Conservation (phyloP, 2,329 filamentous ascomycete genomes). For the Colletotrichum shisoi region DNA sequence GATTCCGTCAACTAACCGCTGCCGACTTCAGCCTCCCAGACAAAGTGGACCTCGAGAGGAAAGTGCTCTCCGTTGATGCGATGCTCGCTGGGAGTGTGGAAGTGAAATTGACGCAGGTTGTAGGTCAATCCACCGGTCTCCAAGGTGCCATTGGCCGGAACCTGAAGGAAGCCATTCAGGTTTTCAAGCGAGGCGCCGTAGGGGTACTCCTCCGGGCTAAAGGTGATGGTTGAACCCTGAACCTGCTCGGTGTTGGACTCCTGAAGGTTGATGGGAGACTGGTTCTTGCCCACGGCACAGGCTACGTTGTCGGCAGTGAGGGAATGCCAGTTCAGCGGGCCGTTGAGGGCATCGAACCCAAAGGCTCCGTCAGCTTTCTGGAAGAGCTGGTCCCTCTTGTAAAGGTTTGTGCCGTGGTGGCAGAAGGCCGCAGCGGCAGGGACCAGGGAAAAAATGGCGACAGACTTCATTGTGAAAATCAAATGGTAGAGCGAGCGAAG, state of each 20-base stretch:
- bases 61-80: slow-evolving; percentile 55
- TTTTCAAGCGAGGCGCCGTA: slow-evolving; percentile 58
- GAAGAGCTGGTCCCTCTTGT: slow-evolving; percentile 41
- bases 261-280: slow-evolving; percentile 65
- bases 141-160: slow-evolving; percentile 58
- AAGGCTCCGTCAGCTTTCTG: slow-evolving; percentile 45
- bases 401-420: slow-evolving; percentile 50
- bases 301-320: slow-evolving; percentile 55
- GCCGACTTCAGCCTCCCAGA: slow-evolving; percentile 49
- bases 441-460: slow-evolving; percentile 38
- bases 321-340: slow-evolving; percentile 62
- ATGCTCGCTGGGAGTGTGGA: slow-evolving; percentile 69
- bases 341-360: slow-evolving; percentile 53
- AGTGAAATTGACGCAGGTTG: slow-evolving; percentile 64
- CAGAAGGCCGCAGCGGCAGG: slow-evolving; percentile 44
- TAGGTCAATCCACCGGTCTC: slow-evolving; percentile 52
- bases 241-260: slow-evolving; percentile 40
- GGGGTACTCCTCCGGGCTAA: slow-evolving; percentile 49
- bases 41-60: slow-evolving; percentile 55
- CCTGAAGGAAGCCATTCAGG: slow-evolving; percentile 61
- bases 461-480: slow-evolving; percentile 41
- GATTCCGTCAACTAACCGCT: slow-evolving; percentile 8
- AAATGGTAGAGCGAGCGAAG: neutral
- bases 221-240: slow-evolving; percentile 46
- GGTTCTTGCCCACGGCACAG: slow-evolving; percentile 59